Percentiles rank a stretch among this genome's conserved stretches.
Evolutionary conservation across 768 basidiomycete genomes (phyloP).

Genomic region (Naganishia vishniacii): DNA sequence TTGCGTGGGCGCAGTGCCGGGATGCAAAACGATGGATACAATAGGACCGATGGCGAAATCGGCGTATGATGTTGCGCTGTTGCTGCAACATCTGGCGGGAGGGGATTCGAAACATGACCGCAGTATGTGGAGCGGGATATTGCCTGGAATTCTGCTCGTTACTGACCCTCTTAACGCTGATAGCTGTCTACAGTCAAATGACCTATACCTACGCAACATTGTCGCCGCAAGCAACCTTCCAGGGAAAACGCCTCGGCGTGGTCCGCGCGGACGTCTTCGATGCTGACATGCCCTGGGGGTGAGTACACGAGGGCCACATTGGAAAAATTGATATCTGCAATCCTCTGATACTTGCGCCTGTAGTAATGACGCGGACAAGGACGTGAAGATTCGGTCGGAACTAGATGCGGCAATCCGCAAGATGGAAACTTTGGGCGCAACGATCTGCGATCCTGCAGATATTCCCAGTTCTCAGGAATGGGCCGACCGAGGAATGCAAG

Average conservation of each 20-base stretch:
- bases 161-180: background rate
- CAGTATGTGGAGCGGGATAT: background rate
- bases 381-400: background rate
- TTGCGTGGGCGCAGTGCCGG: background rate
- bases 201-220: background rate
- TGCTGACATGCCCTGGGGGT: background rate
- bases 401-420: background rate
- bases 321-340: too few relatives aligned
- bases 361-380: background rate
- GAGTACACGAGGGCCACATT: background rate
- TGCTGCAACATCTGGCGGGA: conserved; percentile 3
- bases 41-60: conserved; percentile 18
- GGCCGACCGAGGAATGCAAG: background rate
- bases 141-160: background rate
- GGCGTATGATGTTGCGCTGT: conserved; percentile 11
- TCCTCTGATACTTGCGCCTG: background rate
- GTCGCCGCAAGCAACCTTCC: background rate
- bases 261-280: background rate
- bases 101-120: background rate
- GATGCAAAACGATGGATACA: background rate
- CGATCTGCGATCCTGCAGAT: background rate
- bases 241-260: background rate
- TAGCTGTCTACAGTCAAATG: background rate
- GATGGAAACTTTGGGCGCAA: background rate
- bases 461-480: background rate